Evolutionary conservation across 2,329 filamentous ascomycete genomes (phyloP), one percentile per base, ranked within the genome.

Genomic region (Diplodia intermedia): DNA sequence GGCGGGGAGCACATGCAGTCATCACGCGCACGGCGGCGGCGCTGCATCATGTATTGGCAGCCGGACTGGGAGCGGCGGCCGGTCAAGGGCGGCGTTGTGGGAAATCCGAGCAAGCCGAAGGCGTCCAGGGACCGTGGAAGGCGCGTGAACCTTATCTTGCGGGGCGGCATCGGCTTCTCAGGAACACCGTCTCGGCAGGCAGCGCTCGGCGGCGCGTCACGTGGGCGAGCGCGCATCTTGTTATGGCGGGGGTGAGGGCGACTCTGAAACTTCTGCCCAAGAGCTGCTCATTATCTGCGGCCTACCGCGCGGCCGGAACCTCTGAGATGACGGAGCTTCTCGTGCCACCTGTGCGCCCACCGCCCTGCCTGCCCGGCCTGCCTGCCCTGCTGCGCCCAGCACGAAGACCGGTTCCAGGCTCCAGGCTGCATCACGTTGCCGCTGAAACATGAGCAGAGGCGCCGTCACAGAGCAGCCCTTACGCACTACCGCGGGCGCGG

Each of bases 261-360:
- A 26, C 23, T 26, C 23, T 63, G 60, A 63, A 52, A 63, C 60
- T 63, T 63, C 57, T 62, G 57, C 57, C 57, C 57, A 62, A 62
- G 57, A 62, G n/a, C 26, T 40, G 23, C 56, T 49, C 23, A 33
- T 40, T 43, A 47, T 47, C 43, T 38, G 57, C 60, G 60, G 60
- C 60, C 47, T 63, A 63, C 43, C 60, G 60, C 60, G 9, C 9
- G 23, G 29, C 0, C 60, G 60, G 60, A 63, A 63, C 60, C 60
- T 63, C 20, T 6, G 5, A 43, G 14, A 57, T 29, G 55, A 36
- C 33, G 33, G 33, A 57, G 43, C 33, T 36, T 36, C 53, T 20
- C 15, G 53, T 26, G 36, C 55, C n/a, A n/a, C 36, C 3, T 26
- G 23, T 1, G 0, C 36, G 55, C 20, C n/a, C 43, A 20, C 14